phyloP scores from a whole-genome alignment of 495 filamentous ascomycete species.

The Lophiotrema nucula region DNA sequence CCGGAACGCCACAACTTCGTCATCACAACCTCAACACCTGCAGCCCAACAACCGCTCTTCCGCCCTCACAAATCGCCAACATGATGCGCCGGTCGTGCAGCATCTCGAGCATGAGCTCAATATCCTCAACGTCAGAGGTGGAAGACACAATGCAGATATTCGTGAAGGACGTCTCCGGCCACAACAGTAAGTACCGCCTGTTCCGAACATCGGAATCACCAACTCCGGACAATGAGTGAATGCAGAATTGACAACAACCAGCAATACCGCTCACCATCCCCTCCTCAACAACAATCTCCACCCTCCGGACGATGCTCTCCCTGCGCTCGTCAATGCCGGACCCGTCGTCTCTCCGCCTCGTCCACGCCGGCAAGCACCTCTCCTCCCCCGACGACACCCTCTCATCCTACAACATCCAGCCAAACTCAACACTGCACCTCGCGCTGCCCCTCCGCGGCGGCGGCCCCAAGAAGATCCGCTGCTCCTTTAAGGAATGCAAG shows the following conservation, averaged over 20 bases:
- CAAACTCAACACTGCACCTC: constrained; percentile 46
- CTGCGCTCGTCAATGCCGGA: constrained; percentile 46
- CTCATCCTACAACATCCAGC: constrained; percentile 41
- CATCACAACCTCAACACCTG: background rate
- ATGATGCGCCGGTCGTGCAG: constrained; percentile 40
- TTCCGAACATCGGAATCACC: constrained; percentile 6
- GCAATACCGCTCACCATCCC: constrained; percentile 50
- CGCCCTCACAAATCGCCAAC: background rate
- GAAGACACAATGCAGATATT: constrained; percentile 53
- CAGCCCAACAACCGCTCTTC: background rate
- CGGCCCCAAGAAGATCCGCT: constrained; percentile 77
- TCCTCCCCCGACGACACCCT: constrained; percentile 35
- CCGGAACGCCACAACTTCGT: constrained; percentile 2
- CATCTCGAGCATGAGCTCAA: constrained; percentile 41
- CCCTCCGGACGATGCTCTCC: constrained; percentile 48
- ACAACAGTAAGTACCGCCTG: constrained; percentile 43
- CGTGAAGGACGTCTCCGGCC: constrained; percentile 49
- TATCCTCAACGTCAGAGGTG: constrained; percentile 33
- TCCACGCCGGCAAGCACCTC: constrained; percentile 52
- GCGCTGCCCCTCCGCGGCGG: constrained; percentile 44
- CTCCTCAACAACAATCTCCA: constrained; percentile 43
- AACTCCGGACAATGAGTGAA: background rate
- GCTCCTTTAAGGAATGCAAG: constrained; percentile 85
- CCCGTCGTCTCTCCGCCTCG: constrained; percentile 39
- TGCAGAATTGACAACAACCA: constrained; percentile 26